A percentile compares a stretch with the other conserved stretches of the same genome.
Conservation (phyloP, 2,329 filamentous ascomycete genomes). For the Fusarium aywerte region DNA sequence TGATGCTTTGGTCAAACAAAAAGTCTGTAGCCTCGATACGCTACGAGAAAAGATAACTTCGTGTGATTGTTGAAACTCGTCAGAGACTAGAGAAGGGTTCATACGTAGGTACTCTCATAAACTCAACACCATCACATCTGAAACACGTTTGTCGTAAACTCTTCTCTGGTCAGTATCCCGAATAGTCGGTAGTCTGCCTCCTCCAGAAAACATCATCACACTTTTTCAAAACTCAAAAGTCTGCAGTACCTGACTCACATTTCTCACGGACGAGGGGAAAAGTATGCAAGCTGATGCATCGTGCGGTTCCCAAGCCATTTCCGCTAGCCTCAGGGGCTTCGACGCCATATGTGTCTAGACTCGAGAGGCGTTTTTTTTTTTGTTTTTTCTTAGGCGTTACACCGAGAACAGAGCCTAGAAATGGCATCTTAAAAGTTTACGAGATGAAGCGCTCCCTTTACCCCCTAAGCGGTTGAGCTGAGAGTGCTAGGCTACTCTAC, state of each 20-base stretch:
- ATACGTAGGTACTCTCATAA: neutral
- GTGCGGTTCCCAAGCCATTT: constrained; percentile 37
- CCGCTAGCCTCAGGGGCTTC: constrained; percentile 44
- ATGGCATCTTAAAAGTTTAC: constrained; percentile 15
- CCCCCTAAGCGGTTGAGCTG: neutral
- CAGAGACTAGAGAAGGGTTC: neutral
- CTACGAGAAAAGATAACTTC: constrained; percentile 3
- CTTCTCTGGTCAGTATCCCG: neutral
- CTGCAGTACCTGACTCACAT: constrained; percentile 19
- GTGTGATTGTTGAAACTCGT: neutral
- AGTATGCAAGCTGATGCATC: constrained; percentile 25
- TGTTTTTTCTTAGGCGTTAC: constrained; percentile 30
- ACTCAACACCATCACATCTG: constrained; percentile 18
- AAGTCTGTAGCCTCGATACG: neutral
- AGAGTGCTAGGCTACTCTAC: neutral
- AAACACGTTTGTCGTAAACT: constrained; percentile 9
- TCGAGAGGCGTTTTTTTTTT: constrained; percentile 31
- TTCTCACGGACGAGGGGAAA: neutral
- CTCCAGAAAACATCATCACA: neutral
- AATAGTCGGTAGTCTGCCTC: neutral
- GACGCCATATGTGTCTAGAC: constrained; percentile 32
- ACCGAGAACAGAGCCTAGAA: constrained; percentile 13
- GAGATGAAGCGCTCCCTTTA: constrained; percentile 17
- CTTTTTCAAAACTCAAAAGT: neutral
- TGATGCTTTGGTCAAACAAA: constrained; percentile 18